Evolutionary conservation across 164 flowering plant genomes (phyloP), one percentile per base, ranked within the genome.

Genomic region (Sedum album): DNA sequence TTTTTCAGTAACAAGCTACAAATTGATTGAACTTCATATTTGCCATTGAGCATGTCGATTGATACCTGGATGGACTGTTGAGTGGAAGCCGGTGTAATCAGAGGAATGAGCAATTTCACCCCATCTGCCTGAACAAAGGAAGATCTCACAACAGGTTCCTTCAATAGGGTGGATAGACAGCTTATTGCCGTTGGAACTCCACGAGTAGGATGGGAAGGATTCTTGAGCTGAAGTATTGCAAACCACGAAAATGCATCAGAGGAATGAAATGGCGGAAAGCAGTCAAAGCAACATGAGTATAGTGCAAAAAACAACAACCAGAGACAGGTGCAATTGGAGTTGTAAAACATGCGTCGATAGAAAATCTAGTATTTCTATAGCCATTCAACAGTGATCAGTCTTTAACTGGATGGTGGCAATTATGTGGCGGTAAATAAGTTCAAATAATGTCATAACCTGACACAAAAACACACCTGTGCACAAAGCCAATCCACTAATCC

Each of bases 31-130:
- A 63, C 41, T 2, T 10, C 41, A 62, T 31, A 6, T 17, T 14
- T 33, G 26, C 17, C 30, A 6, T 25, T 0, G 42, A 66, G 48
- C 23, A 23, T 7, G 42, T 18, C 0, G 30, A 20, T 15, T 28
- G 31, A 71, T 73, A 94, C 98, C 96, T 94, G 98, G 57, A 89
- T 87, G 62, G 98, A 91, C 68, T 94, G 96, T 76, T 89, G 98
- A 66, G 88, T 91, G 68, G 96, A 87, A 72, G 91, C 98, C 49
- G 98, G 98, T 73, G 86, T 75, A 72, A 94, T 91, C 67, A 89
- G 77, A 64, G 97, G 98, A 73, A 87, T 73, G 21, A 94, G 88
- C 78, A 94, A 70, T 82, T 88, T 91, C 73, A 89, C 93, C 30
- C 98, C 98, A 79, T 94, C 98, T 64, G 77, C 83, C 79, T 84